Base-by-base conservation (phyloP, 2,329 filamentous ascomycete genomes). In the Fragosphaeria purpurea region DNA sequence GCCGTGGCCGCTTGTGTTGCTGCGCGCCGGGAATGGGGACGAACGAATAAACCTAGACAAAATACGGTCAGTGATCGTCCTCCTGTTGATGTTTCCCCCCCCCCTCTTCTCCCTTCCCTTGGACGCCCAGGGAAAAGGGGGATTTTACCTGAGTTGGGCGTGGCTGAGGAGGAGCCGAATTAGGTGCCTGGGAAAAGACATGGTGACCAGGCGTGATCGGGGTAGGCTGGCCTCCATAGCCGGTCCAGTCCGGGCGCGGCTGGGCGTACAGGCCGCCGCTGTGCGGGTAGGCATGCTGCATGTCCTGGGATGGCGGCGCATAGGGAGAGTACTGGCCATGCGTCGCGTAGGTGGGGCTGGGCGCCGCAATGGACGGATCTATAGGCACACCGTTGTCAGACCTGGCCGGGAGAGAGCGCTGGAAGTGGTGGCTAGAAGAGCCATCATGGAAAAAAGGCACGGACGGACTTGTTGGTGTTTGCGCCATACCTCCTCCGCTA, bases 311-410 rank as follows among this genome's bases (percentile, higher is more conserved):
- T 58, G 83, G 83, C 52, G 86, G 81, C 52, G 82, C 82, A 70
- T 96, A 96, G 38, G 90, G 88, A 60, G 89, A 91, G 69, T 95
- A 94, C 66, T 86, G 83, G 56, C 76, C 73, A 62, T 88, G 85
- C 61, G 87, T 80, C 13, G 52, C 51, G 37, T 58, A 96, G 62
- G 88, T 90, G 54, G 91, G 90, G 77, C 88, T 95, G 65, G 88
- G 86, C 63, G 87, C 84, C 70, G 89, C 86, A 68, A 96, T 95
- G 69, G 89, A 94, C 65, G 90, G 89, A 94, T 96, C 91, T 96
- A 95, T 90, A 85, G 88, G 88, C 76, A 94, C 82, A 83, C 88
- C 85, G 80, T 79, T 80, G 88, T 95, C 87, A 95, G 90, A 94
- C 72, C 88, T 90, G 73, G 84, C 79, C 77, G 81, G 76, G 69